These are phyloP conservation scores for Litchi chinensis DNA, from an alignment of 345 rosid genomes.

Conservation along the genomic window DNA sequence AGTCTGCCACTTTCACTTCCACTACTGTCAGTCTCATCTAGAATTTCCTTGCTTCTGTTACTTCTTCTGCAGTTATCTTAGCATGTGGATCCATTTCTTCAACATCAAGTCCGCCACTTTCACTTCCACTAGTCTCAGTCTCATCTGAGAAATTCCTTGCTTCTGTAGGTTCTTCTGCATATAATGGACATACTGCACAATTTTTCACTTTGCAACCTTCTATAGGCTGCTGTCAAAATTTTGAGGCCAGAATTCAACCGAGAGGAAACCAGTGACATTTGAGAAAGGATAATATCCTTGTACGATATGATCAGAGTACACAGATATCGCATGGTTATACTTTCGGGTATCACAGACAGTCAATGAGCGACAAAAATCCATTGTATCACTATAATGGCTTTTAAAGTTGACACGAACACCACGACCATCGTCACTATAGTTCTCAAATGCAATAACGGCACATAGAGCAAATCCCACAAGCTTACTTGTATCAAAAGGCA, in stretches of 20 bases:
- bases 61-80: not conserved
- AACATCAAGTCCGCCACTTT: no score
- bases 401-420: not conserved
- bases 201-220: not conserved
- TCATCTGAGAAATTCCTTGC: not conserved
- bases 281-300: not conserved
- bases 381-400: not conserved
- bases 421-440: not conserved
- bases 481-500: not conserved
- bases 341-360: not conserved
- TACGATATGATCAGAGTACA: not conserved
- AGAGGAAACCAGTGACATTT: not conserved
- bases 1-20: not conserved
- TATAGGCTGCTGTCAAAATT: not conserved
- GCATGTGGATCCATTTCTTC: not conserved
- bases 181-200: not conserved
- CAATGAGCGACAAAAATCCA: not conserved
- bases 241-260: not conserved
- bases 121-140: not conserved
- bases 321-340: not conserved
- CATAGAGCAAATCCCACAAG: constrained; percentile 1
- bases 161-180: not conserved
- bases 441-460: not conserved
- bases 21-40: not conserved
- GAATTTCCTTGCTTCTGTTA: not conserved